Evolutionary conservation across 495 filamentous ascomycete species (phyloP).

Genomic region (Lophiotrema nucula): DNA sequence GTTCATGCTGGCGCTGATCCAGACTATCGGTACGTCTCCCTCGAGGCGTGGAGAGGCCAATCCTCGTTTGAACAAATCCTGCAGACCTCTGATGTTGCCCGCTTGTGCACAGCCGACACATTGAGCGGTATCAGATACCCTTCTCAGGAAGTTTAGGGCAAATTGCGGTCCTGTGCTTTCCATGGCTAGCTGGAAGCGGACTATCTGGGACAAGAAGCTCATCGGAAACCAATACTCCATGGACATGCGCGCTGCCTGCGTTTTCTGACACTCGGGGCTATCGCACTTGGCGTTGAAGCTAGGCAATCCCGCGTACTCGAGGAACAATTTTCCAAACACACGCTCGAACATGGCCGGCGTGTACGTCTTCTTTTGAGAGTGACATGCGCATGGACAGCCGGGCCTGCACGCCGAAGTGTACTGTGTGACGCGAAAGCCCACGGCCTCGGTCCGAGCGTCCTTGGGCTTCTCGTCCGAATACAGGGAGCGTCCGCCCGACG

Average conservation of each 20-base stretch:
- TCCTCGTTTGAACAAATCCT: no score
- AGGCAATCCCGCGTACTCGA: constrained; percentile 15
- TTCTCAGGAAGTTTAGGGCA: constrained; percentile 2
- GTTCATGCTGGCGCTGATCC: no score
- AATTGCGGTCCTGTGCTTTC: constrained; percentile 10
- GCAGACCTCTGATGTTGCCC: no score
- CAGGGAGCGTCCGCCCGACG: neutral
- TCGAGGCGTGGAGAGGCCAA: no score
- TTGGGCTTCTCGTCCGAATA: neutral
- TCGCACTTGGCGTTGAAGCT: constrained; percentile 1
- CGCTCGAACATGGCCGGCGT: constrained; percentile 8
- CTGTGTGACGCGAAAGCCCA: no score
- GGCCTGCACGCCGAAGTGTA: neutral
- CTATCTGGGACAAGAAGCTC: constrained; percentile 8
- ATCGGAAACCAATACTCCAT: constrained; percentile 21
- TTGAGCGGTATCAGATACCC: constrained; percentile 13
- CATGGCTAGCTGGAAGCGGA: constrained; percentile 2
- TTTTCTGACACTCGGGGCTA: neutral
- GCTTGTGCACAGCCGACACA: neutral
- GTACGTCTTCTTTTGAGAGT: neutral
- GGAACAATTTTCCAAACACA: constrained; percentile 13
- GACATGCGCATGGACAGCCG: constrained; percentile 14
- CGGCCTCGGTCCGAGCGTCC: neutral
- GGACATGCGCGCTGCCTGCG: neutral
- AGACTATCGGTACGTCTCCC: no score